Base-by-base conservation (phyloP, 495 filamentous ascomycete species). In the Rhizodiscina lignyota region DNA sequence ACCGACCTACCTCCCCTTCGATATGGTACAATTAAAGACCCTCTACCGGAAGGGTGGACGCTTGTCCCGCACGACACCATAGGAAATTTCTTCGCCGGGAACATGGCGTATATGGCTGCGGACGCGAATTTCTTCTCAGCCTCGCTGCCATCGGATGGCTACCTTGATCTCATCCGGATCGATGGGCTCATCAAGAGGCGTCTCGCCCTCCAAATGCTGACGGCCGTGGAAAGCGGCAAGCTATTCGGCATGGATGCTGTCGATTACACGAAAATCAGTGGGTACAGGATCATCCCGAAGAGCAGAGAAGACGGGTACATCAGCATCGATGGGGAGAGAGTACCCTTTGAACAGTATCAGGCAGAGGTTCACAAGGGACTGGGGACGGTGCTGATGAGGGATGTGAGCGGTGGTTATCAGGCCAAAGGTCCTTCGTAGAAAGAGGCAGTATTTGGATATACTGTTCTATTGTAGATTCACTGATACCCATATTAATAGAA, bases 41-140 rank as follows among this genome's bases (percentile, higher is more conserved):
- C 77, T 5, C 51, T 94, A 2, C 85, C 85, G 0, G 55, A 66
- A 5, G 76, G 70, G 22, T 93, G 84, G 80, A 64, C 77, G 34
- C 57, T 77, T 16, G 54, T 79, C 8, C 70, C 79, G 4, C 64
- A 75, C 34, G 73, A 83, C 37, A 80, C 72, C 13, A 60, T 97
- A 26, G 84, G 86, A 4, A 94, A 81, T 50, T 94, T 97, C 60
- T 94, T 89, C 53, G 77, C 77, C 5, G 89, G 89, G 34, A 97
- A 94, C 48, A 89, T 94, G 84, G 73, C 82, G 4, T 83, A 77
- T 55, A 83, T 97, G 82, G 74, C 83, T 2, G 69, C 85, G 17
- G 78, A 82, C 37, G 68, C 74, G 22, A 83, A 81, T 45, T 91
- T 94, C 63, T 97, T 97, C 66, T 67, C 83, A 0, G 77, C 82